These are phyloP conservation scores for Musa beccarii DNA, from an alignment of 176 grass and related monocot species.

Conservation along the genomic window DNA sequence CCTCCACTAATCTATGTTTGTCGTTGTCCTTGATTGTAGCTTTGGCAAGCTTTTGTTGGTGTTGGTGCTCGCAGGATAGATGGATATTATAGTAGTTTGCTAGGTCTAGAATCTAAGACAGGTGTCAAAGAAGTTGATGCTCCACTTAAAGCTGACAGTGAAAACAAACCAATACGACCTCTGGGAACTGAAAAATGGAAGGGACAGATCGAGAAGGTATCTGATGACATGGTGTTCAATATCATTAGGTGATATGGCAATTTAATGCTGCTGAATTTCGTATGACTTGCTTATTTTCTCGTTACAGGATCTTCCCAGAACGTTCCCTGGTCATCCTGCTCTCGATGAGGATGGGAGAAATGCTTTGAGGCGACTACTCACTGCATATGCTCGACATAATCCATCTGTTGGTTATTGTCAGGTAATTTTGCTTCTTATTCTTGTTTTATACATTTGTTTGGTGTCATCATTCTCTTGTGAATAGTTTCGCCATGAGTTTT, in stretches of 20 bases:
- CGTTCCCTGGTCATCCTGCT: conserved; percentile 23
- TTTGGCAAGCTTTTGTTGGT: conserved; percentile 27
- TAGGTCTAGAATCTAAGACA: conserved; percentile 12
- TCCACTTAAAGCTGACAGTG: neutral
- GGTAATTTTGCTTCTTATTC: neutral
- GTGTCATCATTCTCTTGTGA: neutral
- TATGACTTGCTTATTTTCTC: neutral
- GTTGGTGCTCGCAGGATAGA: conserved; percentile 10
- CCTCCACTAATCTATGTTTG: neutral
- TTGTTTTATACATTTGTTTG: neutral
- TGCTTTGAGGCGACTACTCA: conserved; percentile 16
- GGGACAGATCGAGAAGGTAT: conserved; percentile 15
- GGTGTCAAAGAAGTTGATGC: conserved; percentile 8
- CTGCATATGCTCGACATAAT: conserved; percentile 20
- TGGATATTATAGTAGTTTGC: conserved; percentile 12
- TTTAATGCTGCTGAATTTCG: neutral
- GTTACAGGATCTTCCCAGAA: conserved; percentile 14
- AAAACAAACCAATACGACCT: neutral
- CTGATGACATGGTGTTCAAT: neutral
- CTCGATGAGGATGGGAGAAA: conserved; percentile 19
- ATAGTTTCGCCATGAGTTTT: neutral
- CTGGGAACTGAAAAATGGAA: conserved; percentile 14
- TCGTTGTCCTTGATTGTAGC: neutral
- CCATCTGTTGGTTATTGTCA: conserved; percentile 27
- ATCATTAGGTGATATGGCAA: neutral